Conservation (phyloP, 2,329 filamentous ascomycete genomes). For the Neoascochyta sp. region DNA sequence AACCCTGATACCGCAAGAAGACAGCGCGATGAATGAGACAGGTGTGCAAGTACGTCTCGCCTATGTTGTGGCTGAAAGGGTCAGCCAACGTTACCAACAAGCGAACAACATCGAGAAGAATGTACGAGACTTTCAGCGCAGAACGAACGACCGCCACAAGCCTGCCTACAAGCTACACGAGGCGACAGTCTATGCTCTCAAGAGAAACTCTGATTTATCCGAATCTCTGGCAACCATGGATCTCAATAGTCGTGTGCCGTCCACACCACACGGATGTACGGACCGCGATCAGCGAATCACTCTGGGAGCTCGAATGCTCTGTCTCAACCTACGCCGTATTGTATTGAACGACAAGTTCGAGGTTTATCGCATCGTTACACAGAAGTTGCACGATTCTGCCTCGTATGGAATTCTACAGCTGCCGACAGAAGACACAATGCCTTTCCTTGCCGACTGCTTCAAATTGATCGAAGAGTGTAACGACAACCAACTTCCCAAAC, state of each 20-base stretch:
- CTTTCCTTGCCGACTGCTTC: conserved; percentile 27
- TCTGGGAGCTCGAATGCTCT: conserved; percentile 22
- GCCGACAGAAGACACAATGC: conserved; percentile 4
- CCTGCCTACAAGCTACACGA: conserved; percentile 41
- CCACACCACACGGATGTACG: conserved; percentile 13
- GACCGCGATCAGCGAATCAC: conserved; percentile 31
- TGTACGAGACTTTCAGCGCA: conserved; percentile 17
- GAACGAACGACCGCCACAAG: conserved; percentile 30
- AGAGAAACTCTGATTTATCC: conserved; percentile 13
- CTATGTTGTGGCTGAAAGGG: not conserved
- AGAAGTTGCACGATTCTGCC: not conserved
- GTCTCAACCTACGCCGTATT: conserved; percentile 28
- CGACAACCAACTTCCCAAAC: conserved; percentile 34
- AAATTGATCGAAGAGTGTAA: conserved; percentile 30
- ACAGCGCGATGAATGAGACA: not conserved
- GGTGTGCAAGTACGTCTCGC: not conserved
- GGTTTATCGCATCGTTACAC: conserved; percentile 8
- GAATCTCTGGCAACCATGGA: conserved; percentile 13
- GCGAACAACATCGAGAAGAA: conserved; percentile 12
- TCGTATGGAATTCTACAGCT: conserved; percentile 11
- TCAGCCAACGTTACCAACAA: conserved; percentile 10
- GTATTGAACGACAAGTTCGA: conserved; percentile 31
- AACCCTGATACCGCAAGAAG: not conserved
- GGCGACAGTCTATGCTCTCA: conserved; percentile 27
- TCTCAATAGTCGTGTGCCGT: conserved; percentile 10